Base-by-base conservation (phyloP, 371 early-diverging fungal genomes). In the Mucor plumbeus region DNA sequence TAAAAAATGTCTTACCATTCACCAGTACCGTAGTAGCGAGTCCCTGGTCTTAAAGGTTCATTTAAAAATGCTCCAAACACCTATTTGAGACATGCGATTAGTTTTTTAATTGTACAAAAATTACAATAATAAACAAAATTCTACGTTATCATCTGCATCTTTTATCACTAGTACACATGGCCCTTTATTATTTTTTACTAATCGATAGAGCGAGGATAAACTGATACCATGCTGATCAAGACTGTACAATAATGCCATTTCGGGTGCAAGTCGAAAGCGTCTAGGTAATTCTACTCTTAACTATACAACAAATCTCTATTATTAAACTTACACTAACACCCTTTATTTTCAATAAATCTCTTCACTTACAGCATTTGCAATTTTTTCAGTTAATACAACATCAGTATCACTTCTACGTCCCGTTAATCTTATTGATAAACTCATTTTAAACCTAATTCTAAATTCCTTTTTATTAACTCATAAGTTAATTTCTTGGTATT, bases 181-280 rank as follows among this genome's bases (percentile, higher is more conserved):
- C 3, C 93, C 92, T 69, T 88, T 88, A 21, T 64, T 61, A n/a
- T 57, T 71, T 53, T 84, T 85, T 34, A 87, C 83, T 9, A 80
- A 74, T 33, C 81, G 63, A 73, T 90, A 93, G 60, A 98, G 82
- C 5, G 97, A 94, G 31, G 88, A 71, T 63, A 97, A 77, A 72
- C 92, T 92, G 56, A 94, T 91, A 0, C 98, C 98, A 75, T 98
- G 96, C 70, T 96, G 94, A 63, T 95, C 95, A 35, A 95, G 82
- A 62, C 92, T 92, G 76, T 97, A 98, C 15, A 94, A 70, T 21
- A 98, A 83, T 6, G 82, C 85, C 94, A 94, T 94, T 57, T 80
- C 82, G 4, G 80, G 61, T 0, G 91, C 76, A 57, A 91, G 88
- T 43, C 88, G 77, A 40, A 85, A 75, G 9, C 91, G 75, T 10